Conservation (phyloP, 2,329 filamentous ascomycete genomes). For the Fonsecaea pedrosoi region DNA sequence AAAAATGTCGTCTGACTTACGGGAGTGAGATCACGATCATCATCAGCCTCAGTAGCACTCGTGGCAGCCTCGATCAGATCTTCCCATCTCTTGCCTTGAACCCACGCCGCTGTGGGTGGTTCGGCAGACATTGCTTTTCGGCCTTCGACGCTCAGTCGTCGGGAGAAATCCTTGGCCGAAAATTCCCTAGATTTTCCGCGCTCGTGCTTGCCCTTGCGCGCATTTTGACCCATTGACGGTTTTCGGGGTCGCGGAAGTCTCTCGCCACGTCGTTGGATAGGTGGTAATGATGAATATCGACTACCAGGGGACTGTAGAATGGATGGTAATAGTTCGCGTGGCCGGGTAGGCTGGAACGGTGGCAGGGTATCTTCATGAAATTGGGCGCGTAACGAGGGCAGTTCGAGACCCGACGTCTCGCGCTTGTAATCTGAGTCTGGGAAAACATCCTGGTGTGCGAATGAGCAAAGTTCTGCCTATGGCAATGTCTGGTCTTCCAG, state of each 20-base stretch:
- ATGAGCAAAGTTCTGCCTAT: constrained; percentile 36
- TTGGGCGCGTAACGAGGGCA: constrained; percentile 72
- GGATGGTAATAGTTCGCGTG: constrained; percentile 79
- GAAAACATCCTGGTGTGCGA: constrained; percentile 66
- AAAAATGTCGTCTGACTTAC: constrained; percentile 62
- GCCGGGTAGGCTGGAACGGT: constrained; percentile 65
- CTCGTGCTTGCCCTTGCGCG: constrained; percentile 77
- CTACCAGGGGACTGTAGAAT: constrained; percentile 79
- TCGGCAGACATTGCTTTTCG: constrained; percentile 88
- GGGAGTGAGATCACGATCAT: constrained; percentile 84
- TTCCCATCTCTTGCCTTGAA: constrained; percentile 89
- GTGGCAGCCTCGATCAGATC: constrained; percentile 94
- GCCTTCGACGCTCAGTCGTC: constrained; percentile 74
- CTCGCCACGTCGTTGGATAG: constrained; percentile 72
- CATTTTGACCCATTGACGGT: constrained; percentile 81
- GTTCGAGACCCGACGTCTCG: constrained; percentile 69
- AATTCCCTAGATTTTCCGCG: constrained; percentile 63
- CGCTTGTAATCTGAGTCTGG: constrained; percentile 73
- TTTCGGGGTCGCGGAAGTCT: constrained; percentile 79
- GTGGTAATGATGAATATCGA: constrained; percentile 85
- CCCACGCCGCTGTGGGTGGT: constrained; percentile 73
- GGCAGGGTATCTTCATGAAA: constrained; percentile 77
- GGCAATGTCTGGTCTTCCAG: constrained; percentile 7
- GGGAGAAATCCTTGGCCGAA: constrained; percentile 72
- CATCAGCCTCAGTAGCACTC: constrained; percentile 80